Evolutionary conservation across 1,139 yeast genomes (phyloP).

Genomic region (Ogataea hybrid): DNA sequence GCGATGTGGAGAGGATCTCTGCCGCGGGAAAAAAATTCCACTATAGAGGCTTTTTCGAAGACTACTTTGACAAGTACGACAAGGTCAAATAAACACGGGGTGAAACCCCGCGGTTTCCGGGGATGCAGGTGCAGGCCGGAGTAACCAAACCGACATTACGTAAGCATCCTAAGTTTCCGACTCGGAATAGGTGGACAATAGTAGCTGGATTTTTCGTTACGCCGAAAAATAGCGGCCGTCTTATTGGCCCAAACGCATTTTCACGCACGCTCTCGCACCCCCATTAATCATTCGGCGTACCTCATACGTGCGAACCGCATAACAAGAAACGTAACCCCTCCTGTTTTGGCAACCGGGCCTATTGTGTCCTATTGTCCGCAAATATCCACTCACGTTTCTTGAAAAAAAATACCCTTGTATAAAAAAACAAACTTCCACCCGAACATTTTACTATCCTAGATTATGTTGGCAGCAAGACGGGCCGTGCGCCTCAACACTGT

Average conservation of each 20-base stretch:
- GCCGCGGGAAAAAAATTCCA: conserved; percentile 33
- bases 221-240: neutral
- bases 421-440: neutral
- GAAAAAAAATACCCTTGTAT: conserved; percentile 7
- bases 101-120: neutral
- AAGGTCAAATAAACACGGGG: conserved; percentile 1
- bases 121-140: neutral
- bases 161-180: neutral
- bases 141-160: neutral
- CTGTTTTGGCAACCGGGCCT: conserved; percentile 7
- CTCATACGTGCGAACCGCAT: neutral
- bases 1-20: conserved; percentile 46
- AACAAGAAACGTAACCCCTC: neutral
- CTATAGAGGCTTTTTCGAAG: conserved; percentile 23
- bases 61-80: conserved; percentile 17
- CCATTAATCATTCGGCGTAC: conserved; percentile 2
- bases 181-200: neutral
- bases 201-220: neutral
- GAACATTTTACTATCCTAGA: neutral
- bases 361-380: conserved; percentile 1
- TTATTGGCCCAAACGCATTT: neutral
- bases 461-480: conserved; percentile 12
- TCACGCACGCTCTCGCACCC: neutral
- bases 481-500: conserved; percentile 8
- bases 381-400: conserved; percentile 6